Percentiles rank a stretch among this genome's conserved stretches.
phyloP scores from a whole-genome alignment of 768 basidiomycete genomes.

The Auricularia heimuer region DNA sequence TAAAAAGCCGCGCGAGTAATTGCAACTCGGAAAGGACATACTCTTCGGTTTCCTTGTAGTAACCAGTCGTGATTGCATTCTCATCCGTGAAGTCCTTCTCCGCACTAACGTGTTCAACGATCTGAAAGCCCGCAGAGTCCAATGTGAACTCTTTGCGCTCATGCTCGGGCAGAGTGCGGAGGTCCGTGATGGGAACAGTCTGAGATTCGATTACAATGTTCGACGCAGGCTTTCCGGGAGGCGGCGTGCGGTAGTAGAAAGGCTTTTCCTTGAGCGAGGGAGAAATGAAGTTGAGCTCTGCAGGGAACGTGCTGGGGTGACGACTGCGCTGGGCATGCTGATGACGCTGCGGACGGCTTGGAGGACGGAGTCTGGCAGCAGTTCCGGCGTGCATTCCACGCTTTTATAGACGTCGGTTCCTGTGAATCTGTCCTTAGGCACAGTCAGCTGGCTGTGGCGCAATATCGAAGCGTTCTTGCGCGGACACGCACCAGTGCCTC shows the following conservation, averaged over 20 bases:
- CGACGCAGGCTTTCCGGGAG: background rate
- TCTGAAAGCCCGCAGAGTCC: constrained; percentile 38
- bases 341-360: background rate
- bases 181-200: constrained; percentile 8
- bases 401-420: background rate
- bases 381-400: background rate
- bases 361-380: background rate
- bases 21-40: background rate
- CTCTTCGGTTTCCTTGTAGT: constrained; percentile 54
- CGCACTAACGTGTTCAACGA: constrained; percentile 21
- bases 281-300: constrained; percentile 7
- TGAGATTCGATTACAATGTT: constrained; percentile 1
- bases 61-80: constrained; percentile 39
- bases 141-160: constrained; percentile 14
- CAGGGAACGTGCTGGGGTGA: constrained; percentile 1
- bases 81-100: constrained; percentile 40
- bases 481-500: background rate
- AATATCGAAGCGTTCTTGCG: background rate
- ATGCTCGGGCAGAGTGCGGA: constrained; percentile 4
- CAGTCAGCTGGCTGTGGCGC: background rate
- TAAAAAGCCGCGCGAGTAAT: background rate
- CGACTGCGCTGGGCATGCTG: background rate
- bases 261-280: constrained; percentile 7
- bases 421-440: background rate
- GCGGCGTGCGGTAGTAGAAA: background rate